These are phyloP conservation scores for Wallacemonas sp. DNA, from an alignment of 208 protist species.

Conservation along the genomic window DNA sequence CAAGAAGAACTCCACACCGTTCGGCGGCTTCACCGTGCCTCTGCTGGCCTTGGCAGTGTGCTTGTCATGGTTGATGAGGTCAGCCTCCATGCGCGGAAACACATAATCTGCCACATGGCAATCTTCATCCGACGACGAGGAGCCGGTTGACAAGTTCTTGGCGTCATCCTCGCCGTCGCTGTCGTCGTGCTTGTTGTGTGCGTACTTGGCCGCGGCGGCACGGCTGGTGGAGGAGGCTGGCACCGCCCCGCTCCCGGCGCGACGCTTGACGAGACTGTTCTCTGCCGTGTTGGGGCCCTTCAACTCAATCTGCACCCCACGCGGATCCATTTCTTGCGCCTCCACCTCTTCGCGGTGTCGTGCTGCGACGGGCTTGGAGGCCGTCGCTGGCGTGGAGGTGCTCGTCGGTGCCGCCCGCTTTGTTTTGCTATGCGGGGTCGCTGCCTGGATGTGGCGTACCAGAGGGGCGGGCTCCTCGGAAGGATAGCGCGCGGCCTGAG, in stretches of 20 bases:
- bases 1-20: constrained; percentile 33
- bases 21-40: constrained; percentile 22
- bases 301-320: neutral
- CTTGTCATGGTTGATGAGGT: constrained; percentile 29
- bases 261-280: neutral
- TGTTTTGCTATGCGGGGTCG: constrained; percentile 5
- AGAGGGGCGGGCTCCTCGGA: neutral
- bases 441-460: constrained; percentile 14
- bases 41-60: constrained; percentile 16
- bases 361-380: neutral
- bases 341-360: constrained; percentile 8
- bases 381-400: neutral
- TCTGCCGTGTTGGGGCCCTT: neutral
- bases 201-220: neutral
- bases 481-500: neutral
- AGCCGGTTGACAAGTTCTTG: neutral
- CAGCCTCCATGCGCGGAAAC: constrained; percentile 41
- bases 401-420: neutral
- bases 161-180: constrained; percentile 6
- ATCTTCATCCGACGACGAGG: constrained; percentile 5
- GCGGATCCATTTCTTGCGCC: constrained; percentile 10
- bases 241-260: neutral
- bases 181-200: neutral
- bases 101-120: constrained; percentile 11
- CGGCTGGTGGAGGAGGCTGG: neutral